phyloP scores from a whole-genome alignment of 306 rosid genomes.

The Castanea sativa region DNA sequence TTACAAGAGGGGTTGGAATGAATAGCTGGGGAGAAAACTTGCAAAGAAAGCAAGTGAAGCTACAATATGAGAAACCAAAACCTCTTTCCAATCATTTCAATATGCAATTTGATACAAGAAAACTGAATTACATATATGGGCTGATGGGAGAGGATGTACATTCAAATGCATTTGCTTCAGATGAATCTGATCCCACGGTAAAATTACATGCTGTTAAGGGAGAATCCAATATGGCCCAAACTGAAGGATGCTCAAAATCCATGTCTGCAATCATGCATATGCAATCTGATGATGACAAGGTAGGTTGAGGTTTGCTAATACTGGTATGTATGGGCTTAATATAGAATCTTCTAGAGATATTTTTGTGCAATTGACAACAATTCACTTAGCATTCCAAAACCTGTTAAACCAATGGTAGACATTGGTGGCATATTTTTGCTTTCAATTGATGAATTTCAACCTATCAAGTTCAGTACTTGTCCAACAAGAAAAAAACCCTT shows the following conservation, averaged over 20 bases:
- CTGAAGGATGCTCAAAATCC: constrained; percentile 38
- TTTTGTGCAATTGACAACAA: not conserved
- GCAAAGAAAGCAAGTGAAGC: constrained; percentile 28
- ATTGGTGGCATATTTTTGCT: not conserved
- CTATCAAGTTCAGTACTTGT: not conserved
- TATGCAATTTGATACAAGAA: constrained; percentile 34
- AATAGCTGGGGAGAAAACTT: constrained; percentile 34
- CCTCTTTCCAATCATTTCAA: constrained; percentile 27
- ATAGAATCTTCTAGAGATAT: not conserved
- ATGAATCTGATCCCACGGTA: constrained; percentile 16
- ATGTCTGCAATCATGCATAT: constrained; percentile 21
- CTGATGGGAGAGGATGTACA: constrained; percentile 22
- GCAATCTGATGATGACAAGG: constrained; percentile 41
- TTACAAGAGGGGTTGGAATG: constrained; percentile 56
- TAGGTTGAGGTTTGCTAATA: constrained; percentile 25
- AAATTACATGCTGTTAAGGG: constrained; percentile 20
- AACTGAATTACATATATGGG: constrained; percentile 25
- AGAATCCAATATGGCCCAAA: constrained; percentile 29
- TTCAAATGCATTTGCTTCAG: constrained; percentile 24
- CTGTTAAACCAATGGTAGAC: not conserved
- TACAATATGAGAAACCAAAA: constrained; percentile 25
- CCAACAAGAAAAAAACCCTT: not conserved
- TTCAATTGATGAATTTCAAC: not conserved
- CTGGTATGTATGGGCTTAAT: not conserved
- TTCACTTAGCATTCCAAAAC: not conserved